Conservation (phyloP, 2,329 filamentous ascomycete genomes). For the Paecilomyces sp. region DNA sequence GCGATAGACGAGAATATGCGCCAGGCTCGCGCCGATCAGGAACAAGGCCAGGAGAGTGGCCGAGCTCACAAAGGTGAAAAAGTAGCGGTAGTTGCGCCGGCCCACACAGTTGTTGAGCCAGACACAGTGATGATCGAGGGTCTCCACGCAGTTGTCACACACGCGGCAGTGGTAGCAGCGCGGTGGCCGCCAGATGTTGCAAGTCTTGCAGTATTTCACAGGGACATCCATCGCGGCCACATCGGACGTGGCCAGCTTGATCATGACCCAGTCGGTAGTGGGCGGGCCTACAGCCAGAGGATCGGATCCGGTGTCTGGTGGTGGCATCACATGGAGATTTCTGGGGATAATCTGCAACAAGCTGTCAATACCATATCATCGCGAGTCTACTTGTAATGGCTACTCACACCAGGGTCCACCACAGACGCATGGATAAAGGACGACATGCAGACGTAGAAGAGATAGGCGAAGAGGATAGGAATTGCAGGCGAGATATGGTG, state of each 20-base stretch:
- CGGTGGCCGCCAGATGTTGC: constrained; percentile 93
- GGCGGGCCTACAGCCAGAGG: constrained; percentile 74
- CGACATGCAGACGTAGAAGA: constrained; percentile 85
- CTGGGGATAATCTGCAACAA: constrained; percentile 71
- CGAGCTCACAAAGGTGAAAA: constrained; percentile 82
- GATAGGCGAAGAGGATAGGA: constrained; percentile 81
- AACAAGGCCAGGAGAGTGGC: constrained; percentile 71
- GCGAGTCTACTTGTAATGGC: not conserved
- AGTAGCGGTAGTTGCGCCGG: constrained; percentile 94
- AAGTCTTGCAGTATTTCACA: constrained; percentile 96
- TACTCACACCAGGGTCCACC: constrained; percentile 83
- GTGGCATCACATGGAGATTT: constrained; percentile 85
- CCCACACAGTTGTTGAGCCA: constrained; percentile 99
- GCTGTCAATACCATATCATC: constrained; percentile 3
- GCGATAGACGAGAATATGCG: constrained; percentile 70
- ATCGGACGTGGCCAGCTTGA: constrained; percentile 66
- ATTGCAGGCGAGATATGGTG: constrained; percentile 78
- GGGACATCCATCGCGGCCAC: constrained; percentile 95
- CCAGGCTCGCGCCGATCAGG: constrained; percentile 69
- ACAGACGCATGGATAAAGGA: constrained; percentile 91
- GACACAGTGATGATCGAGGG: constrained; percentile 95
- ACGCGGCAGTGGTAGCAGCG: constrained; percentile 93
- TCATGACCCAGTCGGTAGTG: constrained; percentile 88
- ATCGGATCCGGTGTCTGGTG: constrained; percentile 66
- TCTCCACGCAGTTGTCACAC: constrained; percentile 96